A percentile compares a stretch with the other conserved stretches of the same genome.
Evolutionary conservation across 139 green algal genomes (phyloP).

Genomic region (Picochlorum sp.): DNA sequence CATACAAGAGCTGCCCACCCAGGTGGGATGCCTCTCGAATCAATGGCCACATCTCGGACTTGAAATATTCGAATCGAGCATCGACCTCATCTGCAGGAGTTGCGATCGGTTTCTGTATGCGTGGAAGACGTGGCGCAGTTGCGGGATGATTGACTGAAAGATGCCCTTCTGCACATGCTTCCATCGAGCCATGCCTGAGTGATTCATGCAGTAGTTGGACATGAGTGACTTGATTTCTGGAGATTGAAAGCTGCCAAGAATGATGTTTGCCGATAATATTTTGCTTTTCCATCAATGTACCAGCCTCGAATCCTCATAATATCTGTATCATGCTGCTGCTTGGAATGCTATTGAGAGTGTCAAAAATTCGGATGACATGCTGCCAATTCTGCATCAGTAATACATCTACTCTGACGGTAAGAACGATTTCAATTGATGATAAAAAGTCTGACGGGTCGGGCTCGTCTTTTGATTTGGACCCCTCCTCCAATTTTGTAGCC

Average conservation of each 20-base stretch:
- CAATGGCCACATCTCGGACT: slow-evolving; percentile 58
- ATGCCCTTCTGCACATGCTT: slow-evolving; percentile 48
- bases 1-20: slow-evolving; percentile 65
- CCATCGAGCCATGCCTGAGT: slow-evolving; percentile 43
- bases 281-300: slow-evolving; percentile 32
- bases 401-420: slow-evolving; percentile 81
- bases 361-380: slow-evolving; percentile 53
- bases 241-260: slow-evolving; percentile 63
- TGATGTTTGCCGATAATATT: slow-evolving; percentile 71
- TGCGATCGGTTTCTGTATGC: slow-evolving; percentile 35
- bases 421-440: slow-evolving; percentile 79
- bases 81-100: slow-evolving; percentile 41
- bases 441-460: slow-evolving; percentile 71
- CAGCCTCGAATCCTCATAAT: slow-evolving; percentile 84
- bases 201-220: slow-evolving; percentile 35
- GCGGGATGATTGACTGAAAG: slow-evolving; percentile 58
- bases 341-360: slow-evolving; percentile 74
- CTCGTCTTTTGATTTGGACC: slow-evolving; percentile 13
- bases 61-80: slow-evolving; percentile 80
- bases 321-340: slow-evolving; percentile 72
- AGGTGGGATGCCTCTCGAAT: slow-evolving; percentile 38
- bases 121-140: slow-evolving; percentile 85
- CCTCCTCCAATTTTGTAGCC: slow-evolving; percentile 63
- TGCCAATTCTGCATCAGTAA: slow-evolving; percentile 88
- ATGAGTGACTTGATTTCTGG: slow-evolving; percentile 74